phyloP scores from a whole-genome alignment of 345 rosid genomes.

The Eucalyptus cloeziana region DNA sequence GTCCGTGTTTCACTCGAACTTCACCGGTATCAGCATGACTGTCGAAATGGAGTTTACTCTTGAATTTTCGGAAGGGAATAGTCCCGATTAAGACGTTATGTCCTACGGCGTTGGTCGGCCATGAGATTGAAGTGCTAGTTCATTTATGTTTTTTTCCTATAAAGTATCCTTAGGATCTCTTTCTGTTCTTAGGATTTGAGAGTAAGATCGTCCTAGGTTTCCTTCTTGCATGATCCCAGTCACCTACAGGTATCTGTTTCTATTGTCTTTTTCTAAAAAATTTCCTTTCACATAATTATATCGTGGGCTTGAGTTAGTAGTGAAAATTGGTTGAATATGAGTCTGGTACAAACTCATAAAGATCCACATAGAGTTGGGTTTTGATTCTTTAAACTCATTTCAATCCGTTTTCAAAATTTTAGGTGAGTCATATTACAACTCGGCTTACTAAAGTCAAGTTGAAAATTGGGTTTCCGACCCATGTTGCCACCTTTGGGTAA shows the following conservation, averaged over 20 bases:
- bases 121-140: neutral
- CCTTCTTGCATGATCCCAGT: neutral
- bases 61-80: neutral
- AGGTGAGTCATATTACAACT: neutral
- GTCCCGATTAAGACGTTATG: neutral
- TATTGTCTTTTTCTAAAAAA: neutral
- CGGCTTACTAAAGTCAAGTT: neutral
- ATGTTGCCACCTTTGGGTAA: neutral
- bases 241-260: neutral
- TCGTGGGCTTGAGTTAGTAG: neutral
- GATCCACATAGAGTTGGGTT: neutral
- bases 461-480: neutral
- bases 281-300: neutral
- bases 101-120: neutral
- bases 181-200: neutral
- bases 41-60: neutral
- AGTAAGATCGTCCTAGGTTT: neutral
- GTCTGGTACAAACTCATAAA: neutral
- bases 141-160: neutral
- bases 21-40: neutral
- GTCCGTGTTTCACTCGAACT: neutral
- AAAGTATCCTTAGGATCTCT: neutral
- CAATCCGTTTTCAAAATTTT: neutral
- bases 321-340: neutral
- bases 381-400: neutral